phyloP scores from a whole-genome alignment of 2,329 filamentous ascomycete species.

The Cadophora luteo-olivacea region DNA sequence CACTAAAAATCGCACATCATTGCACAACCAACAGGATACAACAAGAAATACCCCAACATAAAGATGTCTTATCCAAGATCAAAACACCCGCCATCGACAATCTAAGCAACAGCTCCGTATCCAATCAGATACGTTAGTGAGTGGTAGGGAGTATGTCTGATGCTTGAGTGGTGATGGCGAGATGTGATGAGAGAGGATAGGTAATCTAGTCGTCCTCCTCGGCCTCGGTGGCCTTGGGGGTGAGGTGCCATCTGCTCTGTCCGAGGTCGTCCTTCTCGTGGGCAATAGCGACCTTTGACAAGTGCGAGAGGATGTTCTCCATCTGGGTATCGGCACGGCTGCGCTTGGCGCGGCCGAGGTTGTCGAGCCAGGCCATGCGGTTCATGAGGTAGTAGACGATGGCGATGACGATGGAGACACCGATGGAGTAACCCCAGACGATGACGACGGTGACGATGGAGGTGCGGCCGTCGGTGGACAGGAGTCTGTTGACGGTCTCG shows the following conservation, averaged over 20 bases:
- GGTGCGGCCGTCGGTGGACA: slow-evolving; percentile 50
- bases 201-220: slow-evolving; percentile 44
- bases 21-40: neutral
- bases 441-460: slow-evolving; percentile 67
- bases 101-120: neutral
- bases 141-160: neutral
- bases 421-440: slow-evolving; percentile 71
- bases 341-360: slow-evolving; percentile 68
- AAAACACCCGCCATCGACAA: neutral
- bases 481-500: slow-evolving; percentile 46
- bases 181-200: neutral
- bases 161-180: neutral
- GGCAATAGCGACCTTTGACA: slow-evolving; percentile 68
- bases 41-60: slow-evolving; percentile 2
- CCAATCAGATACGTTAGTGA: slow-evolving; percentile 11
- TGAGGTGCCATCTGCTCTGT: slow-evolving; percentile 38
- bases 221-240: slow-evolving; percentile 40
- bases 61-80: neutral
- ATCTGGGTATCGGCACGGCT: slow-evolving; percentile 66
- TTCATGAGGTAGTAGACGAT: slow-evolving; percentile 70
- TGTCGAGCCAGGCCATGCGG: slow-evolving; percentile 62
- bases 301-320: slow-evolving; percentile 70
- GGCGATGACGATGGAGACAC: slow-evolving; percentile 68
- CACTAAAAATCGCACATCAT: slow-evolving; percentile 15
- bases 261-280: slow-evolving; percentile 59